Evolutionary conservation across 768 basidiomycete species (phyloP).

Genomic region (Boletus insuetus): DNA sequence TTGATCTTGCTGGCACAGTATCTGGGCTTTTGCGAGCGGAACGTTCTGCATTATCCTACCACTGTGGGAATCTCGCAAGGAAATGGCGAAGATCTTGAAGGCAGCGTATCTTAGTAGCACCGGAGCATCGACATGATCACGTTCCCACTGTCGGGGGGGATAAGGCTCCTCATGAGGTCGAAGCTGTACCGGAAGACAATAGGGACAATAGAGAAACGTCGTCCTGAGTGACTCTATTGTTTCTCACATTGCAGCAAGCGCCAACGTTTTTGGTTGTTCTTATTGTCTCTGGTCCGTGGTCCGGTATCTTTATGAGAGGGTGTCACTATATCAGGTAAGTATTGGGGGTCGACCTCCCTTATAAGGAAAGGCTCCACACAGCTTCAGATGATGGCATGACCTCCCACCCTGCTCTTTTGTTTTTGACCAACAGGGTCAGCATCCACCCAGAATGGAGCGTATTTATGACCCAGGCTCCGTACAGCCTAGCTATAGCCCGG

Average conservation of each 20-base stretch:
- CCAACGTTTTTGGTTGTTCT: constrained; percentile 14
- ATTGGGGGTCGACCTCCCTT: constrained; percentile 5
- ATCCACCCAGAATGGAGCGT: constrained; percentile 11
- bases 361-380: not conserved
- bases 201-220: not conserved
- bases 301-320: not conserved
- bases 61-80: constrained; percentile 35
- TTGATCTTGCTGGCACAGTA: constrained; percentile 21
- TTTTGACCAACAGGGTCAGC: constrained; percentile 26
- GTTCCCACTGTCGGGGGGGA: constrained; percentile 6
- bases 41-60: constrained; percentile 37
- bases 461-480: constrained; percentile 21
- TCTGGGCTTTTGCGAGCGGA: constrained; percentile 37
- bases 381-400: not conserved
- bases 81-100: constrained; percentile 28
- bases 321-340: constrained; percentile 2
- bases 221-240: constrained; percentile 1
- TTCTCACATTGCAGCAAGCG: constrained; percentile 7
- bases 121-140: not conserved
- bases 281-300: constrained; percentile 24
- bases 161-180: not conserved
- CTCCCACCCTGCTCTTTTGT: constrained; percentile 23
- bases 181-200: constrained; percentile 1
- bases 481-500: not conserved
- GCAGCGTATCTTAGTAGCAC: constrained; percentile 10